phyloP scores from a whole-genome alignment of 257 asterid genomes.

The Nicotiana obtusifolia region DNA sequence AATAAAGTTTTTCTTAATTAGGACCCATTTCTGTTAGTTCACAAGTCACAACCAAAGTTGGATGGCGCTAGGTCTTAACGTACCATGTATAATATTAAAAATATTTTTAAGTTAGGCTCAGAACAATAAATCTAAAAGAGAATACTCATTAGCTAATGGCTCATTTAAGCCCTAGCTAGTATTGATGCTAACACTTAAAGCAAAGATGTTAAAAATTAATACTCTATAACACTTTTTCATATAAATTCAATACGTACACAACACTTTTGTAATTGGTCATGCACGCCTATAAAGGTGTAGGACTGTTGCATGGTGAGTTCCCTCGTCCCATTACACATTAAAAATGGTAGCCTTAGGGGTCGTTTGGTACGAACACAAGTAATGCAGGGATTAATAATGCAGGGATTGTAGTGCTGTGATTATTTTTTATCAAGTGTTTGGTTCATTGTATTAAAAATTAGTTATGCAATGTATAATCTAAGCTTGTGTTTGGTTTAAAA shows the following conservation, averaged over 20 bases:
- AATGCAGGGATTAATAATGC: too few relatives aligned
- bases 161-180: slow-evolving; percentile 5
- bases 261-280: slow-evolving; percentile 26
- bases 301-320: slow-evolving; percentile 34
- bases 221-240: background rate
- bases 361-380: too few relatives aligned
- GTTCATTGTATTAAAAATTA: too few relatives aligned
- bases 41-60: slow-evolving; percentile 16
- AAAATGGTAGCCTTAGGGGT: too few relatives aligned
- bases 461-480: too few relatives aligned
- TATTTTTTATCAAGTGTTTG: too few relatives aligned
- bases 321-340: slow-evolving; percentile 24
- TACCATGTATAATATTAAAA: slow-evolving; percentile 1
- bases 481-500: too few relatives aligned
- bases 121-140: background rate
- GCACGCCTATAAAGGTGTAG: slow-evolving; percentile 31
- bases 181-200: background rate
- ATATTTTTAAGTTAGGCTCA: background rate
- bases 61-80: slow-evolving; percentile 12
- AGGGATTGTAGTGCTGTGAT: too few relatives aligned
- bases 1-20: background rate
- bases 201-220: background rate
- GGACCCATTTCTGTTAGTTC: slow-evolving; percentile 14
- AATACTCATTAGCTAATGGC: slow-evolving; percentile 7
- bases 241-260: slow-evolving; percentile 16